Percentiles rank a stretch among this genome's conserved stretches.
phyloP scores from a whole-genome alignment of 2,329 filamentous ascomycete species.

The Neonectria neomacrospora region DNA sequence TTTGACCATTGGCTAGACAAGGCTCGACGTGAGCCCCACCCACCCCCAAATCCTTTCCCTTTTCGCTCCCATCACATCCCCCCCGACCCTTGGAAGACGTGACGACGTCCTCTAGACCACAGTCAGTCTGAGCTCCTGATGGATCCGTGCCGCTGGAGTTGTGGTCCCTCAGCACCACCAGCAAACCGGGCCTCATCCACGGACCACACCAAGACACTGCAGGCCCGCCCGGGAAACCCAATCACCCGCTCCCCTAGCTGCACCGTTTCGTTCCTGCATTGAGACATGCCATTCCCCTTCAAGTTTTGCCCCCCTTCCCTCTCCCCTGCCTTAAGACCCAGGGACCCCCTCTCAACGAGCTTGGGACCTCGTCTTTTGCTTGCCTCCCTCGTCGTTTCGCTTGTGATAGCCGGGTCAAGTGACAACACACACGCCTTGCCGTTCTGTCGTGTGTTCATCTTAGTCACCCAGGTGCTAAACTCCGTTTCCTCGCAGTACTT shows the following conservation, averaged over 20 bases:
- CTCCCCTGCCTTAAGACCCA: slow-evolving; percentile 42
- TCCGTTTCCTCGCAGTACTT: slow-evolving; percentile 67
- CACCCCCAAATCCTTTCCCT: slow-evolving; percentile 28
- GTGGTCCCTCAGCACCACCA: slow-evolving; percentile 37
- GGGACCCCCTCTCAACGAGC: slow-evolving; percentile 34
- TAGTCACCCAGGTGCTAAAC: slow-evolving; percentile 31
- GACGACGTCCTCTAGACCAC: slow-evolving; percentile 33
- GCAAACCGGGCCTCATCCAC: slow-evolving; percentile 35
- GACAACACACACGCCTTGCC: slow-evolving; percentile 11
- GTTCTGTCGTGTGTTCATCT: slow-evolving; percentile 10
- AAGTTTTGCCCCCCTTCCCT: slow-evolving; percentile 39
- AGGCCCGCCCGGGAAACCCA: slow-evolving; percentile 36
- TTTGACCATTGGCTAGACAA: slow-evolving; percentile 36
- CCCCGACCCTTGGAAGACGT: slow-evolving; percentile 35
- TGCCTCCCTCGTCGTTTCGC: slow-evolving; percentile 19
- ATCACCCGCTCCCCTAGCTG: slow-evolving; percentile 37
- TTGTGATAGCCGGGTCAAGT: slow-evolving; percentile 19
- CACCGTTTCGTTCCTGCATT: slow-evolving; percentile 51
- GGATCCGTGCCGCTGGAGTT: slow-evolving; percentile 40
- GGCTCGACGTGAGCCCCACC: slow-evolving; percentile 30
- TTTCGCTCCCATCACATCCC: slow-evolving; percentile 39
- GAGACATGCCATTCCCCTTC: slow-evolving; percentile 52
- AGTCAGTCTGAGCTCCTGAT: slow-evolving; percentile 36
- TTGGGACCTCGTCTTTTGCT: slow-evolving; percentile 6
- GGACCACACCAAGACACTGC: slow-evolving; percentile 33